Evolutionary conservation across 2,329 filamentous ascomycete genomes (phyloP), one percentile per base, ranked within the genome.

Genomic region (Cladosporium sp.): DNA sequence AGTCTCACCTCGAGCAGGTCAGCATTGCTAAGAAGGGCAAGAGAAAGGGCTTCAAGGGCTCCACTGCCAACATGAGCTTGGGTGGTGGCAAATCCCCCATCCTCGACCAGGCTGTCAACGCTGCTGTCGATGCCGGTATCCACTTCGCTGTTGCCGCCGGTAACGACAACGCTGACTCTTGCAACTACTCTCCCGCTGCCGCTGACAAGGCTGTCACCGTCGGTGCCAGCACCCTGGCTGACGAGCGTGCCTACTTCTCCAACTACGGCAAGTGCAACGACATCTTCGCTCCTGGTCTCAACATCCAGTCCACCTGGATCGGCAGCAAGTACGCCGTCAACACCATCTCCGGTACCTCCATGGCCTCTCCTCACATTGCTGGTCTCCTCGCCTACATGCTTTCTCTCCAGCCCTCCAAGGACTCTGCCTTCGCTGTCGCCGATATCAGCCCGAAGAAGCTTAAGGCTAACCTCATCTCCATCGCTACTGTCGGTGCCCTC

Each of bases 231-330:
- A 94, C 90, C 67, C 85, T 99, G 60, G 85, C 88, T 70, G 94
- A 99, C 73, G 90, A 91, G 82, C 93, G 94, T 78, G 94, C 94
- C 65, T 99, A 97, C 85, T 99, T 99, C 87, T 99, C 95, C 85
- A 99, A 99, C 89, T 97, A 87, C 77, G 94, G 94, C 76, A 94
- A 93, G 83, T 99, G 94, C 85, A 96, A 93, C 75, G 94, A 99
- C 78, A 96, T 99, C 83, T 99, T 99, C 71, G 94, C 92, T 63
- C 94, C 94, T 61, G 94, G 94, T 72, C 83, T 97, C 70, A 96
- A 91, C 87, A 96, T 99, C 70, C 85, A 90, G 69, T 99, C 94
- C 65, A 97, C 94, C 75, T 99, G 94, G 94, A 96, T 96, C 70
- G 94, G 95, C 74, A 93, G 88, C 85, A 89, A 94, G 77, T 87